Conservation (phyloP, 805 yeast species). For the Myxozyma geophila region DNA sequence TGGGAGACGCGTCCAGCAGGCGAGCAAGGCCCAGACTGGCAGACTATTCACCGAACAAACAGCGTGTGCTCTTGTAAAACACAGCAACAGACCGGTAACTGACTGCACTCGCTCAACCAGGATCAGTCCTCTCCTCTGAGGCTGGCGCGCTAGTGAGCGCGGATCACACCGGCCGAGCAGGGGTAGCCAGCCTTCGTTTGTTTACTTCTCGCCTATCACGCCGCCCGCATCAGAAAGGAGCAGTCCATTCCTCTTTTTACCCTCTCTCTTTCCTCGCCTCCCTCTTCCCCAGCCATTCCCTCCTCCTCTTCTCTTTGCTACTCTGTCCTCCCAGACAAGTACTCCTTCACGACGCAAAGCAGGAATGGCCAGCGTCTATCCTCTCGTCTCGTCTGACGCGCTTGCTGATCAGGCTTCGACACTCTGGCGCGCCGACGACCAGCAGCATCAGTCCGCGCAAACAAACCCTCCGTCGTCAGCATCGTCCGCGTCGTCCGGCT, state of each 20-base stretch:
- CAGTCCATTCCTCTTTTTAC: background rate
- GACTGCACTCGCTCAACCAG: background rate
- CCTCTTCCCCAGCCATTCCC: background rate
- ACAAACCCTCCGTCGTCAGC: conserved; percentile 10
- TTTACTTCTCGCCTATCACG: conserved; percentile 15
- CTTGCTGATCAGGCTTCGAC: conserved; percentile 3
- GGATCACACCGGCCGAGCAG: conserved; percentile 11
- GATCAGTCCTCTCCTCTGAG: background rate
- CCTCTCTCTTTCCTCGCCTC: background rate
- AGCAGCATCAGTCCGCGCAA: conserved; percentile 4
- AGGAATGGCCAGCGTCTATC: conserved; percentile 18
- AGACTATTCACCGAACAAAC: background rate
- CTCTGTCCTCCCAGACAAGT: background rate
- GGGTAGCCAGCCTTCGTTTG: conserved; percentile 10
- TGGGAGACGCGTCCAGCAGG: background rate
- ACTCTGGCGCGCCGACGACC: conserved; percentile 18
- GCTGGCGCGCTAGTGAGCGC: background rate
- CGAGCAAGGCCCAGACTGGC: background rate
- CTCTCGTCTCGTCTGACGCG: conserved; percentile 21
- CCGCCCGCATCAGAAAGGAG: conserved; percentile 11
- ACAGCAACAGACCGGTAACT: background rate
- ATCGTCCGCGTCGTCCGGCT: conserved; percentile 7
- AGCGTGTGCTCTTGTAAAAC: too few relatives aligned
- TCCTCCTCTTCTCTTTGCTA: background rate
- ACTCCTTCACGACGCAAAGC: background rate